Evolutionary conservation across 306 rosid genomes (phyloP).

Genomic region (Prunus padus): DNA sequence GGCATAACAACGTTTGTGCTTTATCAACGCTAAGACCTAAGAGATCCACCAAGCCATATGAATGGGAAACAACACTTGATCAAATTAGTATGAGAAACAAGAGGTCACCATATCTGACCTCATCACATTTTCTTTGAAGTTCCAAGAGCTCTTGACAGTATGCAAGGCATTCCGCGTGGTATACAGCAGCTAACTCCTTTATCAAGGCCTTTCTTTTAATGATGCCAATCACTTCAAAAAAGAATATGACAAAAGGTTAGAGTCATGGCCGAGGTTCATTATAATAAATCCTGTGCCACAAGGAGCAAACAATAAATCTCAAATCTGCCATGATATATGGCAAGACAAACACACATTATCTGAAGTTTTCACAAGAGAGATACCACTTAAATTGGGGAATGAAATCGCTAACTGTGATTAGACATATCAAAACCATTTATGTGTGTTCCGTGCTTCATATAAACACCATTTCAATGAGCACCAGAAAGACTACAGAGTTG

Average conservation of each 20-base stretch:
- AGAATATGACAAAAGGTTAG: neutral
- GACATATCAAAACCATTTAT: neutral
- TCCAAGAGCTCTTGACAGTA: conserved; percentile 92
- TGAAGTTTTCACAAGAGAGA: neutral
- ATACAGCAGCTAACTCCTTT: conserved; percentile 77
- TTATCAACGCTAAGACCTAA: neutral
- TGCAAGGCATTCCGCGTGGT: conserved; percentile 83
- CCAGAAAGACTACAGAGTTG: neutral
- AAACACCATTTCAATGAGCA: neutral
- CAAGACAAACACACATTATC: neutral
- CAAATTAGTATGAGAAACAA: neutral
- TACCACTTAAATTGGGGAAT: neutral
- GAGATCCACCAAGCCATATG: neutral
- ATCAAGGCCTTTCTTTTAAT: conserved; percentile 86
- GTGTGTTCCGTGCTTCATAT: neutral
- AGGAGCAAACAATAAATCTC: conserved; percentile 1
- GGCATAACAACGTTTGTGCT: neutral
- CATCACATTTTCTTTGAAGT: conserved; percentile 82
- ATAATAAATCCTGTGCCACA: neutral
- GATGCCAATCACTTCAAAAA: conserved; percentile 79
- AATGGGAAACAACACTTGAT: neutral
- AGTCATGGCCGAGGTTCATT: neutral
- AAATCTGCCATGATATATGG: neutral
- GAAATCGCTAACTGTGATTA: neutral
- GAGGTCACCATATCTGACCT: conserved; percentile 46